phyloP scores from a whole-genome alignment of 176 grass and related monocot species.

The Carex cristatella region DNA sequence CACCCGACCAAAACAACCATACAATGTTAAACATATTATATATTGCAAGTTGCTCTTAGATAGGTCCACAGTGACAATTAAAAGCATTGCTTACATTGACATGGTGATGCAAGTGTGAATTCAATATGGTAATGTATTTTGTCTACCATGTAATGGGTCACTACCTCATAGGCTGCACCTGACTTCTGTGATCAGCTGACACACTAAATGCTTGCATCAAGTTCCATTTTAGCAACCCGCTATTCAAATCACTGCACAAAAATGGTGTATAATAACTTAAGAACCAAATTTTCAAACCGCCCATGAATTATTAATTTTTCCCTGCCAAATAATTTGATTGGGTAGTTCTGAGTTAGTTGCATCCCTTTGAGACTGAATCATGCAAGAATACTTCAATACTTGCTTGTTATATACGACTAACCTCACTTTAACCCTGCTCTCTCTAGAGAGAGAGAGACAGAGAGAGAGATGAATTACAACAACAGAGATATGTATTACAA shows the following conservation, averaged over 20 bases:
- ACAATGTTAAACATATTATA: not conserved
- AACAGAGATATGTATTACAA: slow-evolving; percentile 12
- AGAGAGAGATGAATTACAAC: not conserved
- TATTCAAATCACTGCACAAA: not conserved
- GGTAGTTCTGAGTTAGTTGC: slow-evolving; percentile 12
- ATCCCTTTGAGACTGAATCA: slow-evolving; percentile 17
- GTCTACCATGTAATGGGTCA: not conserved
- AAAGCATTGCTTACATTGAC: not conserved
- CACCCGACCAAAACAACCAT: slow-evolving; percentile 14
- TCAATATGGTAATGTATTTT: not conserved
- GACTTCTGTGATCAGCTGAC: not conserved
- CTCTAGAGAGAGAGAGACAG: not conserved
- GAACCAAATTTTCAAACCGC: slow-evolving; percentile 1
- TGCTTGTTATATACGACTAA: not conserved
- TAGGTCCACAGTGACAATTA: not conserved
- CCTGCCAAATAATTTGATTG: not conserved
- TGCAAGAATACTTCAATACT: not conserved
- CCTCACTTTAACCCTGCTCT: not conserved
- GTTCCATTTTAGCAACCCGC: not conserved
- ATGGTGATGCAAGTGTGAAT: not conserved
- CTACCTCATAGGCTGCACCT: not conserved
- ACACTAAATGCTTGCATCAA: not conserved
- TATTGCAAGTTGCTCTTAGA: not conserved
- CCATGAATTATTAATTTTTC: not conserved
- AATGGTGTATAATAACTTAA: not conserved